Evolutionary conservation across 148 eudicot genomes (phyloP).

Genomic region (Simmondsia chinensis): DNA sequence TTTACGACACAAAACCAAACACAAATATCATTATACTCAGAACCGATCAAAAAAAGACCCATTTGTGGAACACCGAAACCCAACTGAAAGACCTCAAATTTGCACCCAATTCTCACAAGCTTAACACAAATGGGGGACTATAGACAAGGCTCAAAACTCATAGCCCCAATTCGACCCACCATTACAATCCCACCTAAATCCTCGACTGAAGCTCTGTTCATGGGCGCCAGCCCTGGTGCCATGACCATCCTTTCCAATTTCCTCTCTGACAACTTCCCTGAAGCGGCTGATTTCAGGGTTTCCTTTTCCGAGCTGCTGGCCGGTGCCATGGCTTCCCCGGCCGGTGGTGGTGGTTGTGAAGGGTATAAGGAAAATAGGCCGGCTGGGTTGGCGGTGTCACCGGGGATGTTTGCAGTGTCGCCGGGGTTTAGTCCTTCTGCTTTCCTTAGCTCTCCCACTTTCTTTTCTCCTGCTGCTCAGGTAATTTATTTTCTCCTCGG

Average conservation of each 20-base stretch:
- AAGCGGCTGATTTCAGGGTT: constrained; percentile 16
- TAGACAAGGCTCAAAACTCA: too few relatives aligned
- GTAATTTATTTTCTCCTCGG: constrained; percentile 19
- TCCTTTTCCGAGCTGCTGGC: constrained; percentile 84
- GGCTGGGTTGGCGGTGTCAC: constrained; percentile 30
- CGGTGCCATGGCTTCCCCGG: constrained; percentile 49
- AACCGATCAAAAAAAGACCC: too few relatives aligned
- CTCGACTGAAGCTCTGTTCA: constrained; percentile 22
- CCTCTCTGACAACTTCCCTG: constrained; percentile 41
- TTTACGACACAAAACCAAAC: too few relatives aligned
- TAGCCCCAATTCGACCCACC: constrained; percentile 22
- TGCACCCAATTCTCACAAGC: too few relatives aligned
- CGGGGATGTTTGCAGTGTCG: constrained; percentile 52
- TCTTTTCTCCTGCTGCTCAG: constrained; percentile 45
- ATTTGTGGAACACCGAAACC: too few relatives aligned
- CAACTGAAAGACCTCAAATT: too few relatives aligned
- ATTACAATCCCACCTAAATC: constrained; percentile 37
- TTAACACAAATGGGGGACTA: too few relatives aligned
- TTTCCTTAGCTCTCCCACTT: constrained; percentile 65
- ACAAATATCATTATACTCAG: too few relatives aligned
- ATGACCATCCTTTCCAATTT: constrained; percentile 50
- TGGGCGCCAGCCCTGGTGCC: constrained; percentile 45
- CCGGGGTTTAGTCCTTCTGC: constrained; percentile 74
- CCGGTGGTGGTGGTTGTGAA: constrained; percentile 3
- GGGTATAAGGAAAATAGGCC: constrained; percentile 64